These are phyloP conservation scores for Phaffia australis DNA, from an alignment of 768 basidiomycete species.

Conservation along the genomic window DNA sequence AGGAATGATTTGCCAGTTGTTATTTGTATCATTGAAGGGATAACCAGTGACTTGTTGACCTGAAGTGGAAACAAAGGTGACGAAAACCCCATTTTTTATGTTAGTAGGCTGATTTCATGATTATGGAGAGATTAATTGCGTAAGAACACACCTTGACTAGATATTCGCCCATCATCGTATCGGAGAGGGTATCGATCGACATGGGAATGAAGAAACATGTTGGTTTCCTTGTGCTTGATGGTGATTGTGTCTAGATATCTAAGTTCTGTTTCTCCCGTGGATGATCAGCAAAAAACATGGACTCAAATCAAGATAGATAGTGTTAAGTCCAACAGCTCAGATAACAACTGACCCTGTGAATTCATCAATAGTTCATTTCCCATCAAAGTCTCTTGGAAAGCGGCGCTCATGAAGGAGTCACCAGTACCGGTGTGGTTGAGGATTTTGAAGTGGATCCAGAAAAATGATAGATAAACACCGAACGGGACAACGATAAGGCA, in stretches of 20 bases:
- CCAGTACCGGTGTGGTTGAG: conserved; percentile 82
- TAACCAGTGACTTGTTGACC: conserved; percentile 96
- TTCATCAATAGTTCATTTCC: conserved; percentile 88
- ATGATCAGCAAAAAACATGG: not conserved
- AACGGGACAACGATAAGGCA: conserved; percentile 84
- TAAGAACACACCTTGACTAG: conserved; percentile 59
- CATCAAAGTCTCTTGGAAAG: conserved; percentile 87
- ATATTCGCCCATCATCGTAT: conserved; percentile 91
- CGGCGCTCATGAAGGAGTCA: conserved; percentile 93
- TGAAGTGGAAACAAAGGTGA: conserved; percentile 33
- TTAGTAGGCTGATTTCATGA: not conserved
- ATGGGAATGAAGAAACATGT: conserved; percentile 89
- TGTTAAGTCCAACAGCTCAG: not conserved
- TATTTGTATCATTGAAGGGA: conserved; percentile 86
- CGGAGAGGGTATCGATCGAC: conserved; percentile 77
- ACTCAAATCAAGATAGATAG: not conserved
- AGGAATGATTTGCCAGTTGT: conserved; percentile 88
- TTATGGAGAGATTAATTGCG: not conserved
- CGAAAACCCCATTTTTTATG: not conserved
- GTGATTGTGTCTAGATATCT: conserved; percentile 83
- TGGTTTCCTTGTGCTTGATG: conserved; percentile 82
- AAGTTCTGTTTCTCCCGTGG: conserved; percentile 53
- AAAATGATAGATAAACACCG: conserved; percentile 83
- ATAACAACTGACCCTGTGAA: conserved; percentile 57
- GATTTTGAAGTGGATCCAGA: conserved; percentile 87